phyloP scores from a whole-genome alignment of 1,284 basidiomycete species.

The Flammula alnicola region DNA sequence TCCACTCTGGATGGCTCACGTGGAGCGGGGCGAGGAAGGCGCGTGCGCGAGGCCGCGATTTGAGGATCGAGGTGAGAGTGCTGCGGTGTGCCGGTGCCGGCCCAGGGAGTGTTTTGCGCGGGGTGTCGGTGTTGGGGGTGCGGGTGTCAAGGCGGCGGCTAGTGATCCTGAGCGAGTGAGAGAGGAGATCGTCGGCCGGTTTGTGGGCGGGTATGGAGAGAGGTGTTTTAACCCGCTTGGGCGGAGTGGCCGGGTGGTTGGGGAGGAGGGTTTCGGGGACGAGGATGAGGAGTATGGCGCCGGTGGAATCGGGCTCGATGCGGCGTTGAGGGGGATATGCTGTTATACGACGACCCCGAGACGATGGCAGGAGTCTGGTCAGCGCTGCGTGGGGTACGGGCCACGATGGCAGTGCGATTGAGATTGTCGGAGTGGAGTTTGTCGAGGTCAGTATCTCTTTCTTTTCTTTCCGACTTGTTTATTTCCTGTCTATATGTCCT shows the following conservation, averaged over 20 bases:
- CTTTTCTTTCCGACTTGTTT: constrained; percentile 1
- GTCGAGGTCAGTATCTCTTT: constrained; percentile 52
- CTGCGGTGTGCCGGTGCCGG: constrained; percentile 52
- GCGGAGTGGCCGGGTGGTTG: constrained; percentile 22
- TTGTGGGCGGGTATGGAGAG: constrained; percentile 55
- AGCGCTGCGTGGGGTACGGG: constrained; percentile 76
- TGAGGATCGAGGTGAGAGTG: constrained; percentile 56
- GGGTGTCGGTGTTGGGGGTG: constrained; percentile 11
- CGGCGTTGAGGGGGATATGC: constrained; percentile 24
- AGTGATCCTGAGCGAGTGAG: constrained; percentile 26
- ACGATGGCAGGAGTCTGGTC: constrained; percentile 63
- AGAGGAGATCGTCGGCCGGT: constrained; percentile 53
- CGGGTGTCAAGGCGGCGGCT: constrained; percentile 2
- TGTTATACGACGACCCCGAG: constrained; percentile 54
- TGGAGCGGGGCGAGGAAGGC: constrained; percentile 63
- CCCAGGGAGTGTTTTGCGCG: constrained; percentile 33
- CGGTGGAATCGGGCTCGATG: constrained; percentile 11
- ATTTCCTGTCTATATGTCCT: constrained; percentile 2
- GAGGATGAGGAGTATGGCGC: constrained; percentile 10
- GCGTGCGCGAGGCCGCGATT: constrained; percentile 53
- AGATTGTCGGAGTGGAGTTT: constrained; percentile 65
- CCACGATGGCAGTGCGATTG: constrained; percentile 76
- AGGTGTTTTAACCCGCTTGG: constrained; percentile 36
- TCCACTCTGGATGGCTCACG: constrained; percentile 66
- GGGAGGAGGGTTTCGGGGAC: constrained; percentile 29